phyloP scores from a whole-genome alignment of 768 basidiomycete genomes.

The Lentinula guzmanii region DNA sequence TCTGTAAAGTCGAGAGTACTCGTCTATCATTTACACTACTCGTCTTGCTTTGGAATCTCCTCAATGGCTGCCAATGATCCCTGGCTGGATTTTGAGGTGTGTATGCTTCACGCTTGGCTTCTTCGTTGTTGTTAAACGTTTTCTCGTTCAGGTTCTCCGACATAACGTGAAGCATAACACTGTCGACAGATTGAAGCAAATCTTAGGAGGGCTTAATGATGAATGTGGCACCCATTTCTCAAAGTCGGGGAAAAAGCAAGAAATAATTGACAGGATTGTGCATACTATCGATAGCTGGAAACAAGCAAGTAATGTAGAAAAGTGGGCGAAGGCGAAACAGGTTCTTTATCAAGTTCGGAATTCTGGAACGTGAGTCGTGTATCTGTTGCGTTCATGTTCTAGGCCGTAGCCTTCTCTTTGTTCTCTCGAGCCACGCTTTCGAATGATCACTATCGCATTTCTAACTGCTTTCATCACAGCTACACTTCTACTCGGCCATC shows the following conservation, averaged over 20 bases:
- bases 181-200: conserved; percentile 81
- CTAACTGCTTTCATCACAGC: not conserved
- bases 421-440: not conserved
- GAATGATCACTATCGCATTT: not conserved
- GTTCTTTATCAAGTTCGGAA: conserved; percentile 63
- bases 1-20: not conserved
- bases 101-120: conserved; percentile 15
- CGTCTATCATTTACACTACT: not conserved
- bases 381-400: not conserved
- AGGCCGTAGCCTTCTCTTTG: not conserved
- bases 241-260: conserved; percentile 83
- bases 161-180: conserved; percentile 72
- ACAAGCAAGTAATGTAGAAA: conserved; percentile 47
- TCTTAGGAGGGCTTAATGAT: conserved; percentile 72
- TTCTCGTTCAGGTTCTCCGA: conserved; percentile 49
- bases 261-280: conserved; percentile 74
- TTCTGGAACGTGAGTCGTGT: conserved; percentile 55
- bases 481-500: conserved; percentile 6
- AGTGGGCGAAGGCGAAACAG: conserved; percentile 63
- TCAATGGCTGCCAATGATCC: conserved; percentile 57
- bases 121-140: conserved; percentile 7
- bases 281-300: conserved; percentile 57
- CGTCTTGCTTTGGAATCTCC: conserved; percentile 8
- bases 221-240: conserved; percentile 63
- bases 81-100: conserved; percentile 75